phyloP scores from a whole-genome alignment of 768 basidiomycete genomes.

The Kwoniella botswanensis region DNA sequence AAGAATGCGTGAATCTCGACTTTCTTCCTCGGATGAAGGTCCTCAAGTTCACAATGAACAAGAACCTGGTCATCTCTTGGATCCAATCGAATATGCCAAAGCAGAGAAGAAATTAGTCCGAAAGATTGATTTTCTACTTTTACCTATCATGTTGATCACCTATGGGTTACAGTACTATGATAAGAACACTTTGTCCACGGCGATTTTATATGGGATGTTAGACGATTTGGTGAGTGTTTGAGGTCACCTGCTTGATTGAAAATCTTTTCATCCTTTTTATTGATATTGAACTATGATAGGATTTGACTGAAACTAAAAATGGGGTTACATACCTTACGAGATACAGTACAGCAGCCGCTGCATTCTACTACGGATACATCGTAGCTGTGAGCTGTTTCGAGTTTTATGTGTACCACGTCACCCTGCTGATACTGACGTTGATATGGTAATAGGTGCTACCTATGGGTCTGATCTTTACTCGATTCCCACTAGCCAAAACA shows the following conservation, averaged over 20 bases:
- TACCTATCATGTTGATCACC: slow-evolving; percentile 56
- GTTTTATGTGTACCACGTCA: not conserved
- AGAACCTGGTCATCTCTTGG: not conserved
- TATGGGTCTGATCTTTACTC: slow-evolving; percentile 46
- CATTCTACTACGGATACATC: slow-evolving; percentile 58
- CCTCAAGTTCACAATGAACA: not conserved
- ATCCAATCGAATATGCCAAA: slow-evolving; percentile 15
- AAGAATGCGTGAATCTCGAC: not conserved
- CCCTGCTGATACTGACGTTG: not conserved
- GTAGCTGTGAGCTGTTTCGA: slow-evolving; percentile 30
- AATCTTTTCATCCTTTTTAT: not conserved
- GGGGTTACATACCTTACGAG: slow-evolving; percentile 43
- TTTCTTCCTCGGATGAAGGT: not conserved
- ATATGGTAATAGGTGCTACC: slow-evolving; percentile 32
- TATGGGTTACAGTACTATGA: slow-evolving; percentile 41
- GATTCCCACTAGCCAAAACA: slow-evolving; percentile 40
- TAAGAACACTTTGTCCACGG: slow-evolving; percentile 19
- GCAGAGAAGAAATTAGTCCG: slow-evolving; percentile 36
- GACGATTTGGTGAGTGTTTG: slow-evolving; percentile 9
- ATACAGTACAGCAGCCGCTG: slow-evolving; percentile 54
- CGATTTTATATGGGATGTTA: slow-evolving; percentile 20
- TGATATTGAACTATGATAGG: slow-evolving; percentile 10
- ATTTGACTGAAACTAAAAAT: slow-evolving; percentile 38
- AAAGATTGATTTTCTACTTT: slow-evolving; percentile 47
- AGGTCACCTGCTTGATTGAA: not conserved